A percentile compares a stretch with the other conserved stretches of the same genome.
Conservation (phyloP, 257 asterid genomes). For the Solanum clarkiae region DNA sequence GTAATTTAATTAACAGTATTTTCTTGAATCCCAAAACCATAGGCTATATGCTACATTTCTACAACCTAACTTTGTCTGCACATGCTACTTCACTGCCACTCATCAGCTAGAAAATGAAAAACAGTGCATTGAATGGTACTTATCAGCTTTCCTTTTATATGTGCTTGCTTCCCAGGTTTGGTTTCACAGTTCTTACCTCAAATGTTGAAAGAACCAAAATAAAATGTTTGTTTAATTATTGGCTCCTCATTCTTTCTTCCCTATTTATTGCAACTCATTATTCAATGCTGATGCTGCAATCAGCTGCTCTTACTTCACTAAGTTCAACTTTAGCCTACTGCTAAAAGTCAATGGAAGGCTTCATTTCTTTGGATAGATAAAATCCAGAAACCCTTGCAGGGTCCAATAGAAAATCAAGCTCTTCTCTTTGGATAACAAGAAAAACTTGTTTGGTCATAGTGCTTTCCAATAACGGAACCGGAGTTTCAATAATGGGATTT, state of each 20-base stretch:
- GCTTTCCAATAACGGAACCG: background rate
- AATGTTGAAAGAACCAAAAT: background rate
- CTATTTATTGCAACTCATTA: constrained; percentile 3
- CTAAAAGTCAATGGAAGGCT: background rate
- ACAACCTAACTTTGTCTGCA: constrained; percentile 14
- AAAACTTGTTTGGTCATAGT: background rate
- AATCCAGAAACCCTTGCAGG: background rate
- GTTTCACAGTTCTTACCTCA: constrained; percentile 2
- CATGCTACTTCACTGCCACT: background rate
- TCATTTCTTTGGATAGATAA: background rate
- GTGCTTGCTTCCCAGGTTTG: constrained; percentile 19
- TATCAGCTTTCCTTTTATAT: constrained; percentile 17
- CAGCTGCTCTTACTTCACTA: background rate
- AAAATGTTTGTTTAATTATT: constrained; percentile 6
- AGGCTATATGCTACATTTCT: background rate
- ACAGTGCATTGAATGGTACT: constrained; percentile 13
- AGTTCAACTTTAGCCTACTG: background rate
- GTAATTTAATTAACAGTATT: background rate
- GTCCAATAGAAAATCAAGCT: background rate
- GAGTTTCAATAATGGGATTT: background rate
- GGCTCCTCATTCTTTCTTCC: constrained; percentile 21
- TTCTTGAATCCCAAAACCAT: background rate
- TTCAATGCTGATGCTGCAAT: background rate
- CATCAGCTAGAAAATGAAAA: constrained; percentile 9
- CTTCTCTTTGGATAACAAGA: background rate